Evolutionary conservation across 176 grass and related monocot species (phyloP).

Genomic region (Ampelocalamus luodianensis): DNA sequence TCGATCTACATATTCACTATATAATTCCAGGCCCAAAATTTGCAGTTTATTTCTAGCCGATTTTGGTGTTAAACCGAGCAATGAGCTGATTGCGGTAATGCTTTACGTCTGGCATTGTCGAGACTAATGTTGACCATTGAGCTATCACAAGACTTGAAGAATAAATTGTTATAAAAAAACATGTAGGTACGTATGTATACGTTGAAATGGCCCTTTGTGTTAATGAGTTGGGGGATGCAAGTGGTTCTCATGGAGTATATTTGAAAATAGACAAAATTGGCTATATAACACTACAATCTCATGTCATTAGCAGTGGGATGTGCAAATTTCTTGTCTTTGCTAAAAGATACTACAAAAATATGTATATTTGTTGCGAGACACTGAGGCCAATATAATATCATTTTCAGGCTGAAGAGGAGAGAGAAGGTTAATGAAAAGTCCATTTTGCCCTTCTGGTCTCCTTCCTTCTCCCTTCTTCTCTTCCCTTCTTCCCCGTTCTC

Average conservation of each 20-base stretch:
- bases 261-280: background rate
- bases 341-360: too few species aligned
- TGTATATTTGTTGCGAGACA: too few species aligned
- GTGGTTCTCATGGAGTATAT: background rate
- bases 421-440: too few species aligned
- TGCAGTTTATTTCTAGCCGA: background rate
- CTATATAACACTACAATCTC: too few species aligned
- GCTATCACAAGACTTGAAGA: background rate
- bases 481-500: too few species aligned
- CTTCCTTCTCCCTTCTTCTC: too few species aligned
- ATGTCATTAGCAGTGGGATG: too few species aligned
- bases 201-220: background rate
- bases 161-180: background rate
- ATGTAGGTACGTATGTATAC: too few species aligned
- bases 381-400: too few species aligned
- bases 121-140: background rate
- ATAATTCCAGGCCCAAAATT: constrained; percentile 8
- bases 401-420: too few species aligned
- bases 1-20: background rate
- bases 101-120: background rate
- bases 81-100: background rate
- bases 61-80: constrained; percentile 9
- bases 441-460: too few species aligned
- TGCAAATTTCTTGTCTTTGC: too few species aligned
- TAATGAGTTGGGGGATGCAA: background rate